phyloP scores from a whole-genome alignment of 305 asterid species.

The Fraxinus nigra region DNA sequence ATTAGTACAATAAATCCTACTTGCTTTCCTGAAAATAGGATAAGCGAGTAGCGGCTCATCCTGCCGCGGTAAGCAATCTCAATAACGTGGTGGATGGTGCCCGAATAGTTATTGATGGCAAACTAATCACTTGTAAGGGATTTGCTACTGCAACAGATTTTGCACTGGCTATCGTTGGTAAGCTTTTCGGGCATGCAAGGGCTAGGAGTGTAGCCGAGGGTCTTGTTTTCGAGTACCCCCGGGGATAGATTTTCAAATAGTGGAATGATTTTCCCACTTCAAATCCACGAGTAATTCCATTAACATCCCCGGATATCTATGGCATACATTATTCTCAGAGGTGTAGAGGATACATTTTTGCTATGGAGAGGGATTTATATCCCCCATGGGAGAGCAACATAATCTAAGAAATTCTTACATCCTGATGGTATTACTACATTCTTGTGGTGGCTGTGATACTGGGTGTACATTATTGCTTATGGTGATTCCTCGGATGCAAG shows the following conservation, averaged over 20 bases:
- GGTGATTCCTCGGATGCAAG: not conserved
- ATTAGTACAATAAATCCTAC: constrained; percentile 1
- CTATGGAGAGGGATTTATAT: not conserved
- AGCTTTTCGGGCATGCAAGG: constrained; percentile 77
- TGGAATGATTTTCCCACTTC: not conserved
- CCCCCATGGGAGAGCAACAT: not conserved
- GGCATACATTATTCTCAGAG: not conserved
- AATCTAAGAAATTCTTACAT: not conserved
- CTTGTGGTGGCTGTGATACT: not conserved
- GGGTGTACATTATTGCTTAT: not conserved
- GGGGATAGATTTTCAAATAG: constrained; percentile 14
- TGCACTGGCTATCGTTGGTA: constrained; percentile 66
- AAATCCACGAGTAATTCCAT: not conserved
- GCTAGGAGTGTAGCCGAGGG: constrained; percentile 96
- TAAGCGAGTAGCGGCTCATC: constrained; percentile 62
- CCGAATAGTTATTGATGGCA: constrained; percentile 70
- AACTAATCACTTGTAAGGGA: constrained; percentile 72
- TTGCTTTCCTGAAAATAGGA: constrained; percentile 45
- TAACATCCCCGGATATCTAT: not conserved
- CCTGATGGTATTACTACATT: not conserved
- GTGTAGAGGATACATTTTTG: not conserved
- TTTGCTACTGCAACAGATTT: constrained; percentile 59
- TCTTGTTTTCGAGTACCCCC: constrained; percentile 67
- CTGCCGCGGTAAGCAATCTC: constrained; percentile 39
- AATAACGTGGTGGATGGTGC: constrained; percentile 36